Evolutionary conservation across 2,329 filamentous ascomycete species (phyloP), one percentile per base, ranked within the genome.

Genomic region (Apiospora arundinis): DNA sequence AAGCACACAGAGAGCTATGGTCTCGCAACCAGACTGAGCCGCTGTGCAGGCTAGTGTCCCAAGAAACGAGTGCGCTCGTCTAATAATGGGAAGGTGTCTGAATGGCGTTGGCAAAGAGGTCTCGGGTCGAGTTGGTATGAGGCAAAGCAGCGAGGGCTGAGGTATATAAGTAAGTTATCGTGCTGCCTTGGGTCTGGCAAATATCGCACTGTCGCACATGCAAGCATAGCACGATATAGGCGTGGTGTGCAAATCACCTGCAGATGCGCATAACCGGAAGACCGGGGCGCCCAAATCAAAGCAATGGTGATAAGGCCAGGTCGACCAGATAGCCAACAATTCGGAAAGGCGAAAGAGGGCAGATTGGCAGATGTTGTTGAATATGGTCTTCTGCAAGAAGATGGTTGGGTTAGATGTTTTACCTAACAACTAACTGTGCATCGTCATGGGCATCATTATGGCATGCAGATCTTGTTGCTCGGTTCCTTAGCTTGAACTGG

Each of bases 221-320:
- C 52, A 60, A 60, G 56, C 32, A 63, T 40, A 40, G 32, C 32
- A 63, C 56, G 56, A 63, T 63, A 21, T 11, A 40, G 37, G 56
- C 32, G 56, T 63, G 56, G 56, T 63, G 56, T 63, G 56, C 56
- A 63, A 63, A 63, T 63, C 56, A 63, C 56, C 56, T 63, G 56
- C 56, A 23, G 56, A 40, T 12, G 32, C 56, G 56, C 56, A 63
- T 63, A n/a, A 37, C 56, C 32, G 56, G 56, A n/a, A n/a, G 56
- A 40, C 56, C 56, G 21, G 56, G 32, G 56, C 40, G 56, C 21
- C 56, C 56, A 40, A 40, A 40, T 40, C 56, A 40, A 63, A 63
- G 56, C 56, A 21, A 63, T 63, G 56, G 28, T 40, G 56, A 40
- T 63, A 63, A 63, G 56, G 56, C 56, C 56, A 12, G 14, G 32